Percentiles rank a stretch among this genome's conserved stretches.
These are phyloP conservation scores for Aspergillus clavatus DNA, from an alignment of 2,329 filamentous ascomycete species.

Conservation along the genomic window DNA sequence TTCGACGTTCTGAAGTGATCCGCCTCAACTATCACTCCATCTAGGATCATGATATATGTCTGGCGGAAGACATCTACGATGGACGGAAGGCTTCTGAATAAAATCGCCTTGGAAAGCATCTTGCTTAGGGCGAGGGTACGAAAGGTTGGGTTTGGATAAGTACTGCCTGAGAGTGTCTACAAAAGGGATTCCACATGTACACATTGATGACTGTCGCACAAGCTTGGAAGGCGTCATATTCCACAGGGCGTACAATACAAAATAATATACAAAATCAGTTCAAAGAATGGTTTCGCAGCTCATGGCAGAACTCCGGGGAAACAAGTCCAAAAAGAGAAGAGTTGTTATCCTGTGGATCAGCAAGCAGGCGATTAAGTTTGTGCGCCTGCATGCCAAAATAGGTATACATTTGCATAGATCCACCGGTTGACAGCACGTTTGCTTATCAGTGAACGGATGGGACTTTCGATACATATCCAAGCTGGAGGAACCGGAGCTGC, in stretches of 20 bases:
- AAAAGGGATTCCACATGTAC: background rate
- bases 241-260: background rate
- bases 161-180: background rate
- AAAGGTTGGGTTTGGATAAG: no score
- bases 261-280: background rate
- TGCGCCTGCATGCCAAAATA: conserved; percentile 4
- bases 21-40: no score
- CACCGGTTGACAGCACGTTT: background rate
- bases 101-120: no score
- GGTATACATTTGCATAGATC: conserved; percentile 6
- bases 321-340: conserved; percentile 5
- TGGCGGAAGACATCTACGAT: no score
- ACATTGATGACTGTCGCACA: background rate
- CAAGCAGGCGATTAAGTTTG: conserved; percentile 5
- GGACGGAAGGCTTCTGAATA: no score
- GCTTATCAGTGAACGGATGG: background rate
- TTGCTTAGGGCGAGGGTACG: no score
- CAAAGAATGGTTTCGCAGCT: background rate
- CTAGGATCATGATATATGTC: no score
- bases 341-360: conserved; percentile 8
- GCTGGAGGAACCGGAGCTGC: background rate
- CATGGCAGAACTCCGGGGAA: conserved; percentile 1
- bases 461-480: background rate
- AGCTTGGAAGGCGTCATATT: background rate
- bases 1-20: no score